Evolutionary conservation across 441 rosid genomes (phyloP), one percentile per base, ranked within the genome.

Genomic region (Hura crepitans): DNA sequence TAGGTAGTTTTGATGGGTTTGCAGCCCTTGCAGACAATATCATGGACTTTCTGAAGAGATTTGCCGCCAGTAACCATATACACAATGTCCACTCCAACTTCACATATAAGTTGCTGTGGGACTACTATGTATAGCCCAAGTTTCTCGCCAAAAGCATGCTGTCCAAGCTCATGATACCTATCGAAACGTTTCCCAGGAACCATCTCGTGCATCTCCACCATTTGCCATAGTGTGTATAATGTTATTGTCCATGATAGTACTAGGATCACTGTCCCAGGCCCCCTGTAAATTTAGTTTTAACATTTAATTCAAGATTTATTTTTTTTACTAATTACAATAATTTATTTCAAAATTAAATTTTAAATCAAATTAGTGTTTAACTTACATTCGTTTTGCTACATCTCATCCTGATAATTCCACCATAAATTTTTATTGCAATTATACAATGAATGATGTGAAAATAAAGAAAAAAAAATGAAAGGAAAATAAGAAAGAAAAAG

Each of bases 181-280:
- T 92, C 97, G 2, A 93, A 87, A 20, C 94, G 80, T 80, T 84
- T 93, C 10, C 97, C 94, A 0, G 90, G 92, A 13, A 91, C 85
- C 86, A 89, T 89, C 72, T 91, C 97, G 25, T 91, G 98, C 96
- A 91, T 89, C 75, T 93, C 90, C 69, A 93, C 98, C 98, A 89
- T 93, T 69, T 91, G 96, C 96, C 98, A 91, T 2, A 91, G 70
- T 2, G 98, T 91, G 83, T 89, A 93, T 35, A 91, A 65, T 14
- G 97, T 89, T 30, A 89, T 77, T 15, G 80, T 5, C 97, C 97
- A 91, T 57, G 97, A 91, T 51, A 86, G 23, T 27, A 82, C 15
- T 70, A 91, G 77, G 2, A 86, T 64, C 2, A 80, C 79, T 5
- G 81, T 73, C 11, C 97, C 98, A 30, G 94, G 94, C 45, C 94